phyloP scores from a whole-genome alignment of 495 filamentous ascomycete genomes.

The Aeminium ludgeri region DNA sequence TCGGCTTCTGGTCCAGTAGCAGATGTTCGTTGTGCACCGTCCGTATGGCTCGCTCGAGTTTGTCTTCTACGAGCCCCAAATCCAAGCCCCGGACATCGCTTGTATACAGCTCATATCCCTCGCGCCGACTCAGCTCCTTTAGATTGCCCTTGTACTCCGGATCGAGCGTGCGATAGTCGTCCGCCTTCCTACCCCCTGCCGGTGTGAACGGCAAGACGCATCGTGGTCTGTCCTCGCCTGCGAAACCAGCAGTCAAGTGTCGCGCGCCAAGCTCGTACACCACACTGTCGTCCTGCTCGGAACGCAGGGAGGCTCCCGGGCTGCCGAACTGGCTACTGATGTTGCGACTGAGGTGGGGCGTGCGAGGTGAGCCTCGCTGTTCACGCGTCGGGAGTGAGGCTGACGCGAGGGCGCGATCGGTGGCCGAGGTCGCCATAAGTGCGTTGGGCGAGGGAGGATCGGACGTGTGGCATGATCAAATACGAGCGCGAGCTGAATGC shows the following conservation, averaged over 20 bases:
- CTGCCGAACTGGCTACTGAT: constrained; percentile 51
- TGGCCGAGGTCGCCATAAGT: too few relatives aligned
- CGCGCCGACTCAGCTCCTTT: constrained; percentile 26
- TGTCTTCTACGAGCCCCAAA: constrained; percentile 67
- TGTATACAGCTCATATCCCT: constrained; percentile 68
- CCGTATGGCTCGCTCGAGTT: constrained; percentile 67
- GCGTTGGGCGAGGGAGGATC: too few relatives aligned
- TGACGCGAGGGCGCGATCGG: not conserved
- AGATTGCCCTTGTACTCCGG: constrained; percentile 33
- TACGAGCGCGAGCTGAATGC: too few relatives aligned
- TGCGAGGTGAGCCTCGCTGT: constrained; percentile 32
- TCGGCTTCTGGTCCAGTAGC: constrained; percentile 59
- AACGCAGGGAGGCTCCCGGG: constrained; percentile 52
- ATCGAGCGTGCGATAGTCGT: constrained; percentile 64
- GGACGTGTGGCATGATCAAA: too few relatives aligned
- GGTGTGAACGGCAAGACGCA: constrained; percentile 56
- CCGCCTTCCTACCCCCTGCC: constrained; percentile 56
- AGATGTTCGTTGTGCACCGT: constrained; percentile 64
- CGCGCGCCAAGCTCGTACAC: constrained; percentile 71
- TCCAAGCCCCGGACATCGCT: constrained; percentile 56
- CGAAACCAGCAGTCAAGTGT: constrained; percentile 68
- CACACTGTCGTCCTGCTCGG: constrained; percentile 61
- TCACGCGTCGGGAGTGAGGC: not conserved
- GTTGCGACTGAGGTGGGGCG: constrained; percentile 35
- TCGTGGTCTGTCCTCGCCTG: constrained; percentile 59